Evolutionary conservation across 441 rosid species (phyloP), one percentile per base, ranked within the genome.

Genomic region (Gossypium trilobum): DNA sequence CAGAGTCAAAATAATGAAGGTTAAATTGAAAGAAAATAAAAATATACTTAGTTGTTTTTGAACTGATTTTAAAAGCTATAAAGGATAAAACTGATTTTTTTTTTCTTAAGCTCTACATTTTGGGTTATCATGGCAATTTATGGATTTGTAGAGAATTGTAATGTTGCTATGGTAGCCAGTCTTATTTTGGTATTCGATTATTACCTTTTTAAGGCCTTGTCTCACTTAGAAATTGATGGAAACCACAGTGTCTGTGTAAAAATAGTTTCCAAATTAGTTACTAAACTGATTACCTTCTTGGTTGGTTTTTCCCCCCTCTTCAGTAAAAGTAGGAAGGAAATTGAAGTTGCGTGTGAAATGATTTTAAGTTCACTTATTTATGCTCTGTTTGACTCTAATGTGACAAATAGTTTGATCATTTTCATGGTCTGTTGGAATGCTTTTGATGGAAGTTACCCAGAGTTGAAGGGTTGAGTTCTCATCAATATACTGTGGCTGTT

Each of bases 401-500:
- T 51, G 48, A 73, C 68, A 64, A 59, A 42, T n/a, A 0, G 46
- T 25, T 63, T 68, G 52, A 59, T 72, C 67, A 73, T 69, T 50
- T 55, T 50, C 42, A 52, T 62, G 71, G 57, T 39, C 29, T 66
- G 25, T 60, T 48, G 39, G 23, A 42, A 13, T 60, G 51, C 65
- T 46, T 68, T 77, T 79, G 63, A 36, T 86, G 84, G 84, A 70
- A 85, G 95, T 80, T 93, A 48, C 92, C 93, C 64, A 78, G 82
- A 76, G 78, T 77, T 68, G 80, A 68, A 71, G 92, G 88, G 25
- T 80, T 87, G 83, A 80, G 84, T 83, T 88, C 95, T 72, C 91
- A 81, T 75, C 85, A 88, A 58, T 91, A 89, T 77, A 75, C 90
- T 51, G 87, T 79, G 57, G 89, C 92, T 42, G 73, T 91, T 62